phyloP scores from a whole-genome alignment of 2,329 filamentous ascomycete genomes.

The Chalaropsis ovoidea region DNA sequence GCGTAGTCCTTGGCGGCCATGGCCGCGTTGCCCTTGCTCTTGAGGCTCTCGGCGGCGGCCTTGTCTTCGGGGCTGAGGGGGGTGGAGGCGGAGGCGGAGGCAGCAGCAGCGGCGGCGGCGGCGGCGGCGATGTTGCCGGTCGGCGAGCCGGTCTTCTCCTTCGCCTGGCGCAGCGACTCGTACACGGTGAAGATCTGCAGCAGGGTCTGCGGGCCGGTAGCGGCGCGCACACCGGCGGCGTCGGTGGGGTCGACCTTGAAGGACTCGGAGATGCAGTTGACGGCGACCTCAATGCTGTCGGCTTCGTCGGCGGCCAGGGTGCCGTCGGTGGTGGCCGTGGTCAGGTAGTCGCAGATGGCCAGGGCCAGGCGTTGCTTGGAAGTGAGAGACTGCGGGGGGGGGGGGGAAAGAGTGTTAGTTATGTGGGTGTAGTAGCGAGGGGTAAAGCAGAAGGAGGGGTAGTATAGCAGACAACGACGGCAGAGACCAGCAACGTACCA shows the following conservation, averaged over 20 bases:
- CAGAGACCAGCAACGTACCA: constrained; percentile 13
- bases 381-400: constrained; percentile 33
- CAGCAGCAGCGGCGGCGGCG: constrained; percentile 32
- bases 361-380: constrained; percentile 82
- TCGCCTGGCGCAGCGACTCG: constrained; percentile 71
- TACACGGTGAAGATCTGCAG: constrained; percentile 90
- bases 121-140: constrained; percentile 33
- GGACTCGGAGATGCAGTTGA: constrained; percentile 86
- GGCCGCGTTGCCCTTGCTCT: constrained; percentile 82
- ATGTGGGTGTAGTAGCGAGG: constrained; percentile 12
- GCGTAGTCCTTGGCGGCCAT: constrained; percentile 92
- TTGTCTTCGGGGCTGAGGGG: constrained; percentile 49
- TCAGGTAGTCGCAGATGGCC: constrained; percentile 92
- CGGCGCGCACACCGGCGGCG: constrained; percentile 59
- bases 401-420: not conserved
- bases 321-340: constrained; percentile 73
- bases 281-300: constrained; percentile 87
- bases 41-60: constrained; percentile 76
- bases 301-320: constrained; percentile 79
- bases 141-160: constrained; percentile 31
- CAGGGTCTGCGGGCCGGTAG: constrained; percentile 77
- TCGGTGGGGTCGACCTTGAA: constrained; percentile 90
- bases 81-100: constrained; percentile 30
- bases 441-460: not conserved
- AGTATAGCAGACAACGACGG: not conserved